phyloP scores from a whole-genome alignment of 495 filamentous ascomycete genomes.

The Xylaria scruposa region DNA sequence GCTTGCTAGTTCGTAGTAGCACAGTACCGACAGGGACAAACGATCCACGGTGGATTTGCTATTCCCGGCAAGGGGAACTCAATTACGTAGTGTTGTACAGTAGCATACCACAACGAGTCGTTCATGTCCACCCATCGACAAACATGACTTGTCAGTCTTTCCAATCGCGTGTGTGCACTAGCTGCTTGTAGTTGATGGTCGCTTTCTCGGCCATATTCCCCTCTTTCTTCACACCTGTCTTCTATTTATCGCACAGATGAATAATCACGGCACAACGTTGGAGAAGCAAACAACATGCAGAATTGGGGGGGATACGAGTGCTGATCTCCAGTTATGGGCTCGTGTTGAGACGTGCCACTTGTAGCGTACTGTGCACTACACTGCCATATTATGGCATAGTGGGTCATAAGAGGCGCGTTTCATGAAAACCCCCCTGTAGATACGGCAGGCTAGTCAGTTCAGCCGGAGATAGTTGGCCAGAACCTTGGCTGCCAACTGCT shows the following conservation, averaged over 20 bases:
- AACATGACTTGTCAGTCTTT: conserved; percentile 8
- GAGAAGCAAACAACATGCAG: neutral
- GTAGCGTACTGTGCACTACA: neutral
- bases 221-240: neutral
- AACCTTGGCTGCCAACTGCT: neutral
- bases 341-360: neutral
- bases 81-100: conserved; percentile 5
- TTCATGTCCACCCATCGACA: neutral
- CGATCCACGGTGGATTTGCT: conserved; percentile 13
- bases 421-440: neutral
- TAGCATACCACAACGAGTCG: neutral
- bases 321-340: conserved; percentile 2
- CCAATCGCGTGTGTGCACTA: neutral
- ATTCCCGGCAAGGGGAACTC: neutral
- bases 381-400: neutral
- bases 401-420: conserved; percentile 1
- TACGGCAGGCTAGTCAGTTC: neutral
- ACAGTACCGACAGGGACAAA: conserved; percentile 5
- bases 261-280: neutral
- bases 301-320: neutral
- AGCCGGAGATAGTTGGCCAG: neutral
- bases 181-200: neutral
- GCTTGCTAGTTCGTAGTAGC: conserved; percentile 6
- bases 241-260: neutral
- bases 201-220: neutral